These are phyloP conservation scores for Comarum palustre DNA, from an alignment of 306 rosid species.

Conservation along the genomic window DNA sequence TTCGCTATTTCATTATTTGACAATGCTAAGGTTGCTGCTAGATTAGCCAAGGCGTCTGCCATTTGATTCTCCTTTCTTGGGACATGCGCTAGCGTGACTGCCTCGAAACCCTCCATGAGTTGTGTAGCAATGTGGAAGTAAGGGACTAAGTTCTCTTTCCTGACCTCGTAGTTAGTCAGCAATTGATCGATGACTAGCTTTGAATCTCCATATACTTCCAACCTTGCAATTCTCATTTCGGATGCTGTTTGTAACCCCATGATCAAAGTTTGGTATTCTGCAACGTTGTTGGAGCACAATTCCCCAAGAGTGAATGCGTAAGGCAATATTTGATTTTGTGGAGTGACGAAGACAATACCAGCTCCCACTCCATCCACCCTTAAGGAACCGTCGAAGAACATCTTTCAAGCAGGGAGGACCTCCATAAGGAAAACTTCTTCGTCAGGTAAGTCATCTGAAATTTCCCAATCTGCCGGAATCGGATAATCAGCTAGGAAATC, in stretches of 20 bases:
- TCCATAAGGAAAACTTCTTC: too few relatives aligned
- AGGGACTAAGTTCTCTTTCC: background rate
- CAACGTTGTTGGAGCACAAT: background rate
- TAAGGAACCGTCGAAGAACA: too few relatives aligned
- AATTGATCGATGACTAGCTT: background rate
- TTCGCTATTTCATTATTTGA: too few relatives aligned
- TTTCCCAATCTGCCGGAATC: too few relatives aligned
- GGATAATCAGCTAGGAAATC: too few relatives aligned
- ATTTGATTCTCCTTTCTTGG: background rate
- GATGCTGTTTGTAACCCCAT: background rate
- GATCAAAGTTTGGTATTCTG: background rate
- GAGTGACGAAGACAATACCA: background rate
- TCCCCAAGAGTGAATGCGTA: background rate
- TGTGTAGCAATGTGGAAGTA: background rate
- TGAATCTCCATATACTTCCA: background rate
- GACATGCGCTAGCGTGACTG: fast-evolving
- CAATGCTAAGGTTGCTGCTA: background rate
- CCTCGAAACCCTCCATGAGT: background rate
- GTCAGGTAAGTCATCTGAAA: too few relatives aligned
- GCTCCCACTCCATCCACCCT: background rate
- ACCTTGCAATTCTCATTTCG: background rate
- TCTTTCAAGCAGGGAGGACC: too few relatives aligned
- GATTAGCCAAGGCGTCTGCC: background rate
- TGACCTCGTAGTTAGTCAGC: background rate
- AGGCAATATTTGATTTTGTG: background rate